phyloP scores from a whole-genome alignment of 306 rosid species.

The Boehmeria nivea region DNA sequence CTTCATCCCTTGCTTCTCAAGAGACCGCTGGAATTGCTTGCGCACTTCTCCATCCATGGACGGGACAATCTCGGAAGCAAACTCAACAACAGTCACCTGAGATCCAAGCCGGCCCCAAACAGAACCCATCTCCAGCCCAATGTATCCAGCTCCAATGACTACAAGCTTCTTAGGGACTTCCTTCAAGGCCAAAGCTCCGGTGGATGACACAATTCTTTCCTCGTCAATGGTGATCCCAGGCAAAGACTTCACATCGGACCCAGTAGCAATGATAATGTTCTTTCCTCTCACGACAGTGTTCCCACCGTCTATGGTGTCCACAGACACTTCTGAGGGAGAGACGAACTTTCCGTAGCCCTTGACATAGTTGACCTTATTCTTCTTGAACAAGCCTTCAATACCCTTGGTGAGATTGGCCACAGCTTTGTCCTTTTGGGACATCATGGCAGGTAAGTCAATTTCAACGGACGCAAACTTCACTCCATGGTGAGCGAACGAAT shows the following conservation, averaged over 20 bases:
- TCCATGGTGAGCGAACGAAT: conserved; percentile 76
- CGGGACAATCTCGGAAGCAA: conserved; percentile 88
- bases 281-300: conserved; percentile 78
- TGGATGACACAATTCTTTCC: conserved; percentile 89
- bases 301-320: conserved; percentile 66
- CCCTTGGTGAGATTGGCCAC: conserved; percentile 80
- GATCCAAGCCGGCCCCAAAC: conserved; percentile 97
- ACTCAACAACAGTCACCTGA: conserved; percentile 89
- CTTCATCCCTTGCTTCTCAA: conserved; percentile 96
- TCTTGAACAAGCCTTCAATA: conserved; percentile 93
- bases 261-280: conserved; percentile 86
- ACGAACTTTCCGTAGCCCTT: conserved; percentile 84
- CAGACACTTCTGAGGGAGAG: conserved; percentile 88
- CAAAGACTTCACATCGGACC: conserved; percentile 90
- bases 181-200: conserved; percentile 83
- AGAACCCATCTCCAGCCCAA: conserved; percentile 98
- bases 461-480: conserved; percentile 76
- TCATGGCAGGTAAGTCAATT: conserved; percentile 91
- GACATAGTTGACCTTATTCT: conserved; percentile 92
- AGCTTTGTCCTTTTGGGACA: conserved; percentile 88
- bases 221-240: conserved; percentile 90
- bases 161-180: conserved; percentile 87
- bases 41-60: conserved; percentile 88
- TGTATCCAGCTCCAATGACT: conserved; percentile 96
- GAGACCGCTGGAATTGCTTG: conserved; percentile 88